Evolutionary conservation across 1,139 yeast species (phyloP).

Genomic region (Protomyces pachydermus): DNA sequence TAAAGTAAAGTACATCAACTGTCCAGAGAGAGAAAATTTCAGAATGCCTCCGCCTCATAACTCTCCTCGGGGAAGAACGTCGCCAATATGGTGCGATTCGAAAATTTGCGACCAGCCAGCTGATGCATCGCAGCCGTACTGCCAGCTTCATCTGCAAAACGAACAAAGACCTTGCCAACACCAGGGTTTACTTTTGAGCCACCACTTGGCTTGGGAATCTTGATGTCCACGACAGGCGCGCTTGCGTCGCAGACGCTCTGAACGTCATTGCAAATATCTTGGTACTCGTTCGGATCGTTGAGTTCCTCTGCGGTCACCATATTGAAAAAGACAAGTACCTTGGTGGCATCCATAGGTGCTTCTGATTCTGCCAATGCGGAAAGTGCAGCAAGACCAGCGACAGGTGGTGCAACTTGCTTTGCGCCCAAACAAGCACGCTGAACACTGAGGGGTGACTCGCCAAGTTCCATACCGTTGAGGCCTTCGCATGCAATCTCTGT

Average conservation of each 20-base stretch:
- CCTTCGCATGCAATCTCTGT: constrained; percentile 37
- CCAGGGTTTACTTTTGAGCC: constrained; percentile 46
- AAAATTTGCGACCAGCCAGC: constrained; percentile 64
- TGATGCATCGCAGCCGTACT: constrained; percentile 58
- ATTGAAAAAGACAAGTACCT: constrained; percentile 62
- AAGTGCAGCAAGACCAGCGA: constrained; percentile 33
- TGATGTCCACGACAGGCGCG: constrained; percentile 53
- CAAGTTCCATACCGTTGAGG: constrained; percentile 39
- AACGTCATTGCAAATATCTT: constrained; percentile 53
- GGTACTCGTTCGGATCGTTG: constrained; percentile 48
- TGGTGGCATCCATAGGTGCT: constrained; percentile 38
- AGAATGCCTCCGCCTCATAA: constrained; percentile 36
- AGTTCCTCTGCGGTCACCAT: constrained; percentile 62
- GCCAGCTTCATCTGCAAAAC: constrained; percentile 51
- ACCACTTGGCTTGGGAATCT: constrained; percentile 62
- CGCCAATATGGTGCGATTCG: constrained; percentile 66
- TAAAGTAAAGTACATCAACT: neutral
- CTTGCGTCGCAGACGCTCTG: constrained; percentile 48
- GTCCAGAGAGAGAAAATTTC: neutral
- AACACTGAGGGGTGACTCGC: constrained; percentile 39
- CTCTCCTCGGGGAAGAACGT: constrained; percentile 60
- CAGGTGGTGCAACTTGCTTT: constrained; percentile 35
- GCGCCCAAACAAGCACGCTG: constrained; percentile 40
- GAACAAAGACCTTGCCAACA: constrained; percentile 67
- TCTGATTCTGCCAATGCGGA: constrained; percentile 34